Conservation (phyloP, 2,329 filamentous ascomycete genomes). For the Davidsoniella australis region DNA sequence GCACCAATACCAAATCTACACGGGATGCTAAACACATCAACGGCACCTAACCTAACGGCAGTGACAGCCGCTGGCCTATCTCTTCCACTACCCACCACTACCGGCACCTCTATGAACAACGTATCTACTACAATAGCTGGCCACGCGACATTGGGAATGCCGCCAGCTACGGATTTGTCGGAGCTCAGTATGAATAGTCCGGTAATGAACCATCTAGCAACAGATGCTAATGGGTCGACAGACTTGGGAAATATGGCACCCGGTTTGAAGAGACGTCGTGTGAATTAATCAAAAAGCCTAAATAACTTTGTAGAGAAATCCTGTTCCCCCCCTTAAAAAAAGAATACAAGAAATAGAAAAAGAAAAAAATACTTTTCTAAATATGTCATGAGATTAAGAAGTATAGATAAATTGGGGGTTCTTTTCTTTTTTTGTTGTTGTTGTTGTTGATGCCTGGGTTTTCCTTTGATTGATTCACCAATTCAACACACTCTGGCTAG, state of each 20-base stretch:
- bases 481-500: no score
- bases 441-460: no score
- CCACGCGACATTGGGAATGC: neutral
- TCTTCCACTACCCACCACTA: neutral
- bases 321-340: neutral
- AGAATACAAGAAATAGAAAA: neutral
- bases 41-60: neutral
- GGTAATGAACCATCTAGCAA: neutral
- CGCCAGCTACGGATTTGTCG: conserved; percentile 9
- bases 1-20: neutral
- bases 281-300: conserved; percentile 7
- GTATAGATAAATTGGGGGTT: no score
- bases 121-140: neutral
- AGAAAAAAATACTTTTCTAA: no score
- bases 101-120: neutral
- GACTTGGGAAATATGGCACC: neutral
- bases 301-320: neutral
- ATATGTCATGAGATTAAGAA: no score
- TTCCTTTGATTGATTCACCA: no score
- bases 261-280: conserved; percentile 9
- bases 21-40: no score
- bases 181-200: conserved; percentile 11
- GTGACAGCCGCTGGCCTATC: neutral
- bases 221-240: conserved; percentile 1
- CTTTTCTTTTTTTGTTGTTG: no score